phyloP scores from a whole-genome alignment of 2,329 filamentous ascomycete genomes.

The Microcyclosporella mali region DNA sequence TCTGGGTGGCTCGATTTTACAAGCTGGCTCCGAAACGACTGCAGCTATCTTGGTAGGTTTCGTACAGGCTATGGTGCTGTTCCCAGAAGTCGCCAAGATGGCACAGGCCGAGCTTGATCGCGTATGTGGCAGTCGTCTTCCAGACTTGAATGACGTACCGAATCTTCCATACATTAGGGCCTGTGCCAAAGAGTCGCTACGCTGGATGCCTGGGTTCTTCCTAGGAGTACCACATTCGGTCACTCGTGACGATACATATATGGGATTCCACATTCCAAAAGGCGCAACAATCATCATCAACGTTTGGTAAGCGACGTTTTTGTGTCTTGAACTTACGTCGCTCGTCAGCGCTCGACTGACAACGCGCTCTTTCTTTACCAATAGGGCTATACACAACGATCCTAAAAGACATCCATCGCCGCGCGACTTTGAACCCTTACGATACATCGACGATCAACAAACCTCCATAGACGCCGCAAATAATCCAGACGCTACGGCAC shows the following conservation, averaged over 20 bases:
- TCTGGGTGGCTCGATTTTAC: slow-evolving; percentile 30
- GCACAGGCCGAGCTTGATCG: slow-evolving; percentile 21
- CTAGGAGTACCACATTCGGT: slow-evolving; percentile 22
- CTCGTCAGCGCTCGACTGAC: no score
- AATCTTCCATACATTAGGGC: slow-evolving; percentile 15
- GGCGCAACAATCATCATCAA: slow-evolving; percentile 23
- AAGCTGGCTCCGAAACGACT: slow-evolving; percentile 40
- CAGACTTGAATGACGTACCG: slow-evolving; percentile 13
- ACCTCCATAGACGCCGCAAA: slow-evolving; percentile 27
- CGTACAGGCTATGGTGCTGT: slow-evolving; percentile 28
- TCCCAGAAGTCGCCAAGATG: slow-evolving; percentile 15
- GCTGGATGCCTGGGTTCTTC: slow-evolving; percentile 17
- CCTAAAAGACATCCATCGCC: slow-evolving; percentile 8
- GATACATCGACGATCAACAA: slow-evolving; percentile 21
- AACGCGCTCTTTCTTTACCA: no score
- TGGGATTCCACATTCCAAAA: slow-evolving; percentile 23
- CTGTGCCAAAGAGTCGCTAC: slow-evolving; percentile 18
- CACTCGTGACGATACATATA: slow-evolving; percentile 22
- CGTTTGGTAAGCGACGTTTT: no score
- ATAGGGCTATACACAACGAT: no score
- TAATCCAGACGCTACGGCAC: slow-evolving; percentile 16
- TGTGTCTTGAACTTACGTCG: no score
- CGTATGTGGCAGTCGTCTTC: no score
- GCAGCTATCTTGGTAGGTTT: slow-evolving; percentile 31
- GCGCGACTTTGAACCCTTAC: slow-evolving; percentile 21